Evolutionary conservation across 371 early-diverging fungal genomes (phyloP), one percentile per base, ranked within the genome.

Genomic region (Funneliformis caledonium): DNA sequence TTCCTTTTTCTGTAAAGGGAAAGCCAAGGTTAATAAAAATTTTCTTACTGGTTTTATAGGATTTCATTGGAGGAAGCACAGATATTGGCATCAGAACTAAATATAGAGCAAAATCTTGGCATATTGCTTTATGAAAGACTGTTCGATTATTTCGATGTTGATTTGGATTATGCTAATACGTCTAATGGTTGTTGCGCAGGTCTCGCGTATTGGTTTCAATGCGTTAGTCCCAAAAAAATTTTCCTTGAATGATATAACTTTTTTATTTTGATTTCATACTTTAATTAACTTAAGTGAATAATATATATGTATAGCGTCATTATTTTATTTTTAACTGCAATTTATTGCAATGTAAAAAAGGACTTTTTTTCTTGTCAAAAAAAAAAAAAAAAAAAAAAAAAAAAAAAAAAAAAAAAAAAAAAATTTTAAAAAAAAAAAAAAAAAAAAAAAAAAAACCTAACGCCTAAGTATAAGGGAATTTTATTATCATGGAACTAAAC

Each of bases 121-220:
- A n/a, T 11, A 43, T 75, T 75, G 43, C 62, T 75, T 19, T 33
- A 75, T 75, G 42, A 33, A 45, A 56, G 62, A n/a, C 22, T 75
- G 6, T 75, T n/a, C 14, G 76, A 75, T 26, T 75, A 75, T 75
- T 75, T 75, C 43, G 76, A 75, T 43, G 26, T 22, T 8, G 76
- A 75, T 31, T 60, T 75, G 8, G 62, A 75, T 60, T 37, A 31
- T 73, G 43, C 70, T 19, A 11, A 2, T 9, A 11, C 47, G 45
- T 1, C 47, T 11, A 43, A 43, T 2, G 22, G 22, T 43, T 69
- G 70, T 43, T 69, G 70, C 22, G 37, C 37, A 19, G 42, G 42
- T 14, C 45, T 69, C 4, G 70, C 70, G 19, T 45, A 69, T 22
- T 69, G 47, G 70, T 69, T 69, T 69, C 70, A 69, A 43, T 69